These are phyloP conservation scores for Paecilomyces sp. DNA, from an alignment of 2,329 filamentous ascomycete genomes.

Conservation along the genomic window DNA sequence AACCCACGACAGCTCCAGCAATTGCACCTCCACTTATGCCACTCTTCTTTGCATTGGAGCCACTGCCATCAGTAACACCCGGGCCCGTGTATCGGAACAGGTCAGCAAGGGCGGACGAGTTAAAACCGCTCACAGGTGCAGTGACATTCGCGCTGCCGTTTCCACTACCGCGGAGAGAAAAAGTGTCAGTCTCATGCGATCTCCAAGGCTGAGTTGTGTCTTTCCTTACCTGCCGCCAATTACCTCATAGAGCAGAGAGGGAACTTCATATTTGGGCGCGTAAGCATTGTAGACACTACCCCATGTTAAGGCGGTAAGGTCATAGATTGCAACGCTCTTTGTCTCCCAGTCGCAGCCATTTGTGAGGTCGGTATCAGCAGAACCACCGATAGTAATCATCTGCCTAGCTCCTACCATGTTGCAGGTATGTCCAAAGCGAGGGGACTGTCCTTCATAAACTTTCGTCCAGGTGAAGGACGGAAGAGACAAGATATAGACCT, in stretches of 20 bases:
- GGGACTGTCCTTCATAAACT: slow-evolving; percentile 27
- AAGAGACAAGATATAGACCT: slow-evolving; percentile 40
- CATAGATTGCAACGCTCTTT: slow-evolving; percentile 23
- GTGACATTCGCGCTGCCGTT: not conserved
- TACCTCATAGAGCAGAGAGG: slow-evolving; percentile 10
- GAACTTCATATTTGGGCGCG: slow-evolving; percentile 19
- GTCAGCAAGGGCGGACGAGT: not conserved
- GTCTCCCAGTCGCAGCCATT: slow-evolving; percentile 23
- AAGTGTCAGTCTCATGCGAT: not conserved
- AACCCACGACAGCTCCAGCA: not conserved
- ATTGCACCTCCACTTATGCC: not conserved
- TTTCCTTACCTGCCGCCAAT: slow-evolving; percentile 20
- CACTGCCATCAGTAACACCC: not conserved
- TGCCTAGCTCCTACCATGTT: slow-evolving; percentile 32
- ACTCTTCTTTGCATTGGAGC: not conserved
- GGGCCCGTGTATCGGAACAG: not conserved
- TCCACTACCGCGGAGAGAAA: not conserved
- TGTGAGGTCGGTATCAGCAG: not conserved
- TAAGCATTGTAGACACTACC: slow-evolving; percentile 19
- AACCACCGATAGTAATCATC: slow-evolving; percentile 37
- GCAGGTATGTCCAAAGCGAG: slow-evolving; percentile 37
- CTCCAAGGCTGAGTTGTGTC: not conserved
- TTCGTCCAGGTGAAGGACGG: slow-evolving; percentile 42
- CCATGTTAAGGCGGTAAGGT: slow-evolving; percentile 23
- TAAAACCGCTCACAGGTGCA: not conserved